Base-by-base conservation (phyloP, 306 rosid genomes). In the Cicer bijugum region DNA sequence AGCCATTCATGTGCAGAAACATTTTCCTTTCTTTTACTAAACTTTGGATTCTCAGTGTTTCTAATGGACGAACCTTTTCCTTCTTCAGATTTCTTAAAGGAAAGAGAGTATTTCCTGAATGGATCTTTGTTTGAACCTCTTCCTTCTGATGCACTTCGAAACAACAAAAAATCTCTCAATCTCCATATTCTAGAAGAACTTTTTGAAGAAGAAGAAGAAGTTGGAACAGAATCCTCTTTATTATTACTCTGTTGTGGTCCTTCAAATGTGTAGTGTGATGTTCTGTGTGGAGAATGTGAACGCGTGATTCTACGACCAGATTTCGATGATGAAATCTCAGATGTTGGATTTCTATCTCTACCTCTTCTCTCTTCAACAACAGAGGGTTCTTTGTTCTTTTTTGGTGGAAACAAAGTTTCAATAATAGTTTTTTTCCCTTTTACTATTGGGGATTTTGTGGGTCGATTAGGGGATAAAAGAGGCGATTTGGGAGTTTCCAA, bases 111-210 rank as follows among this genome's bases (percentile, higher is more conserved):
- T 80, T 87, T 91, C 11, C 85, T 84, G 58, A 85, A 63, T 1
- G 91, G 90, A 43, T 91, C 97, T 47, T 86, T 90, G 50, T 66
- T 86, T 5, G 88, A 62, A 5, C 92, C 90, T 68, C 95, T 72
- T 10, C 98, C 98, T 83, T 94, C 99, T 0, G 96, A 94, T 6
- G 97, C 95, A 52, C 99, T 94, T 0, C 97, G 89, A 62, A 94
- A 94, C 74, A 94, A 42, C 39, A 92, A 71, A 7, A 92, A 90
- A 66, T 94, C 96, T 50, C 70, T 88, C 37, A 94, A 47, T 35
- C 90, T 89, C 99, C 99, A 94, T 79, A 84, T 91, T 77, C 75
- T 90, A 0, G 88, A 71, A 28, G 88, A 71, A 60, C 82, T 77
- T 81, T 87, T 88, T 0, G 82, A 82, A n/a, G 80, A 68, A 23